phyloP scores from a whole-genome alignment of 345 rosid species.

The Gynandropsis gynandra region DNA sequence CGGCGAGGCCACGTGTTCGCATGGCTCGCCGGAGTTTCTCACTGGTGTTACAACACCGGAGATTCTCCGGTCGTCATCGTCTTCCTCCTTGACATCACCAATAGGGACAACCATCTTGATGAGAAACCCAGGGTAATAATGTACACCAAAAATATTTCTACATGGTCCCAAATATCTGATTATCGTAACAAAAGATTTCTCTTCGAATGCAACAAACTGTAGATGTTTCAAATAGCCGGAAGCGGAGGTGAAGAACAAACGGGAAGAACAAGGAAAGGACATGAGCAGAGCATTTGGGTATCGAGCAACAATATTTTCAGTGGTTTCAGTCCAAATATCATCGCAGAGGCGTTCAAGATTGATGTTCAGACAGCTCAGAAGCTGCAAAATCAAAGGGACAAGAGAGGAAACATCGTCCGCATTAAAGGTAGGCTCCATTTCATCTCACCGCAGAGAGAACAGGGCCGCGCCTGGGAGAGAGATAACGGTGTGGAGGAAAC shows the following conservation, averaged over 20 bases:
- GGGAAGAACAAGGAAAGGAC: conserved; percentile 12
- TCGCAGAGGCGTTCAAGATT: conserved; percentile 42
- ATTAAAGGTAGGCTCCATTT: conserved; percentile 34
- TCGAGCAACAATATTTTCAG: conserved; percentile 40
- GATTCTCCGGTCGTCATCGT: conserved; percentile 36
- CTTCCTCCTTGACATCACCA: conserved; percentile 39
- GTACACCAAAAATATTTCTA: not conserved
- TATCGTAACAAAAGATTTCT: too few species aligned
- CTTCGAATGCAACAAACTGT: too few species aligned
- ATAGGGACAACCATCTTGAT: conserved; percentile 55
- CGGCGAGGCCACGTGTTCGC: conserved; percentile 44
- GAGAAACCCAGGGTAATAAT: conserved; percentile 41
- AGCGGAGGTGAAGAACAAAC: conserved; percentile 35
- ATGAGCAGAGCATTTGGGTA: conserved; percentile 3
- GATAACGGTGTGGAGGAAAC: conserved; percentile 58
- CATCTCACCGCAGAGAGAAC: conserved; percentile 20
- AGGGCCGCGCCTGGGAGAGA: conserved; percentile 9
- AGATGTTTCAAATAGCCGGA: conserved; percentile 49
- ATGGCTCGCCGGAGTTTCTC: conserved; percentile 45
- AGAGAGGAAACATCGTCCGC: conserved; percentile 50
- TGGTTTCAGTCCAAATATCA: conserved; percentile 34
- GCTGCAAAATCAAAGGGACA: conserved; percentile 34
- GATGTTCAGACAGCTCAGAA: conserved; percentile 36
- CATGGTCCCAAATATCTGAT: too few species aligned
- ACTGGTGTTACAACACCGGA: conserved; percentile 60